Conservation (phyloP, 352 stramenopile species). For the Thraustochytrium sp. region DNA sequence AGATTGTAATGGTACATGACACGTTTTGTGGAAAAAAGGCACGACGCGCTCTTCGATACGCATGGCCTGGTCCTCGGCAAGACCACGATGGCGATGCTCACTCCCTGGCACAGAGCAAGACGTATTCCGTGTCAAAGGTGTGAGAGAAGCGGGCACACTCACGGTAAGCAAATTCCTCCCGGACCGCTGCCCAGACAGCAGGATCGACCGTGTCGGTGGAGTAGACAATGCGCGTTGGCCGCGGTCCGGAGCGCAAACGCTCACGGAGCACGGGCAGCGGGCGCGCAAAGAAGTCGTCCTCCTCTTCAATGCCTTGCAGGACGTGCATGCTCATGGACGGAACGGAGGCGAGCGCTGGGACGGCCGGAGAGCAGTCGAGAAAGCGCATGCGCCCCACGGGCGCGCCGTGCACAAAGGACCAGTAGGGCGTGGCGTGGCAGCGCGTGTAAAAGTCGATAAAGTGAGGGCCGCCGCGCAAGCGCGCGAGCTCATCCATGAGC, state of each 20-base stretch:
- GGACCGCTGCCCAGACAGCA: neutral
- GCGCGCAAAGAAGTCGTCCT: constrained; percentile 17
- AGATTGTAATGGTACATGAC: no score
- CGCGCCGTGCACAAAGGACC: constrained; percentile 73
- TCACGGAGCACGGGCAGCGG: neutral
- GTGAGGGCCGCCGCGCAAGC: constrained; percentile 51
- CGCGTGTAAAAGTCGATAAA: constrained; percentile 74
- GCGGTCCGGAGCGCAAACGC: neutral
- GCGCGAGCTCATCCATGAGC: constrained; percentile 68
- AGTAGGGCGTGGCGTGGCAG: constrained; percentile 75
- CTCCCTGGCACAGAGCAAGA: neutral
- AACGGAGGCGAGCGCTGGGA: neutral
- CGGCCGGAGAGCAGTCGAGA: constrained; percentile 64
- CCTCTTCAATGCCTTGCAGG: constrained; percentile 25
- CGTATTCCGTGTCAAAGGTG: neutral
- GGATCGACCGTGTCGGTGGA: neutral
- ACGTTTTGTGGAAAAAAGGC: no score
- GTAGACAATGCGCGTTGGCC: neutral
- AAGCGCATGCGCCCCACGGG: constrained; percentile 68
- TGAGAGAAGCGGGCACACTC: neutral
- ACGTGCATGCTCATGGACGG: neutral
- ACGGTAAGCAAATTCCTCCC: neutral
- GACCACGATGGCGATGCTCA: no score
- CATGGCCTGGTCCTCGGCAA: no score
- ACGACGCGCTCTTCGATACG: no score